These are phyloP conservation scores for Malus hybrid DNA, from an alignment of 331 rosid genomes.

Conservation along the genomic window DNA sequence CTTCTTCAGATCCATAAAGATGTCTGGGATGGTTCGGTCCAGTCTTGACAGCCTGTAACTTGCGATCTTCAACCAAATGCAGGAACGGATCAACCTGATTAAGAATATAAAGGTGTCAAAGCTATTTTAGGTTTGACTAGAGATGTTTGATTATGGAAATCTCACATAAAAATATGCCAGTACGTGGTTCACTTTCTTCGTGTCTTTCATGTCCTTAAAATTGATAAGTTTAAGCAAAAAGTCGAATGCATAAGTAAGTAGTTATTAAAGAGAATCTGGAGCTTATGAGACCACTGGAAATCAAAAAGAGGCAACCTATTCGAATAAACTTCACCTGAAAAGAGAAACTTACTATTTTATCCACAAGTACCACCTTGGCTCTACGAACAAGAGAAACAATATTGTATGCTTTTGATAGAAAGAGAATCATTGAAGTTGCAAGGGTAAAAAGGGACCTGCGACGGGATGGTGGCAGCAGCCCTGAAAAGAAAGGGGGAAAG, in stretches of 20 bases:
- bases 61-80: conserved; percentile 56
- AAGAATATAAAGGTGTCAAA: conserved; percentile 10
- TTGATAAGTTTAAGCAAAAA: not conserved
- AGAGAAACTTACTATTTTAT: conserved; percentile 37
- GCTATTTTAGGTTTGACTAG: not conserved
- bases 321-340: conserved; percentile 1
- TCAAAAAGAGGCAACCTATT: not conserved
- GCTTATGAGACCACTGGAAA: not conserved
- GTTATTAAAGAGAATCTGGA: not conserved
- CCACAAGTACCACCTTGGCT: conserved; percentile 45
- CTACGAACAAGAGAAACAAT: conserved; percentile 44
- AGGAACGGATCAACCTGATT: conserved; percentile 89
- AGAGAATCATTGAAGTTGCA: conserved; percentile 81
- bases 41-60: conserved; percentile 51
- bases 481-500: conserved; percentile 34
- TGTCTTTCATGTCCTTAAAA: not conserved
- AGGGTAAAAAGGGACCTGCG: conserved; percentile 72
- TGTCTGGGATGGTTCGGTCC: conserved; percentile 29
- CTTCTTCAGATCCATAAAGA: conserved; percentile 75
- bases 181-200: not conserved
- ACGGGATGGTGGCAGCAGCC: conserved; percentile 70
- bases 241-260: not conserved
- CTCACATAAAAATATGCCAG: not conserved
- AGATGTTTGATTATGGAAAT: not conserved
- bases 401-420: conserved; percentile 62